These are phyloP conservation scores for Aspergillus biplanus DNA, from an alignment of 495 filamentous ascomycete species.

Conservation along the genomic window DNA sequence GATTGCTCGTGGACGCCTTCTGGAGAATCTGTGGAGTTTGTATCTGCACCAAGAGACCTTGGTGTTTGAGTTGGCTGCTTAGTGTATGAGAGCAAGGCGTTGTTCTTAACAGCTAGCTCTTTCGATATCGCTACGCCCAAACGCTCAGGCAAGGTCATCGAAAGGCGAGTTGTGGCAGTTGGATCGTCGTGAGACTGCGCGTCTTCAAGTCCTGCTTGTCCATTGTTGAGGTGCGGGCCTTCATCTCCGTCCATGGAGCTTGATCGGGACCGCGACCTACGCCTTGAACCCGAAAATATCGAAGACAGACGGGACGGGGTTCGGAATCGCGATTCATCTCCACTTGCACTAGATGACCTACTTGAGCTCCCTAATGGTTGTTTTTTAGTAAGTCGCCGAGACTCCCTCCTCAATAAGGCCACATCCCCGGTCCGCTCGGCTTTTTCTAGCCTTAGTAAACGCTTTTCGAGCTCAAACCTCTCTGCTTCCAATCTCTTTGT, in stretches of 20 bases:
- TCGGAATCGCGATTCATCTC: slow-evolving; percentile 33
- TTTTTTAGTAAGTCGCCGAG: slow-evolving; percentile 45
- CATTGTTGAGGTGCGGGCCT: slow-evolving; percentile 9
- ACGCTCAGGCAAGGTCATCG: slow-evolving; percentile 36
- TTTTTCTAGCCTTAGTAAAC: slow-evolving; percentile 38
- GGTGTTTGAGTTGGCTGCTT: slow-evolving; percentile 19
- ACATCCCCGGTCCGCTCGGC: slow-evolving; percentile 28
- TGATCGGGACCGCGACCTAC: slow-evolving; percentile 36
- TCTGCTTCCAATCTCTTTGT: slow-evolving; percentile 45
- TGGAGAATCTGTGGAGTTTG: background rate
- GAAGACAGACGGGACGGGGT: slow-evolving; percentile 35
- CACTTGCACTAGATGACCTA: slow-evolving; percentile 39
- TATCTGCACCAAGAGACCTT: slow-evolving; percentile 18
- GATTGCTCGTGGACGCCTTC: background rate
- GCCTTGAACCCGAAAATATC: slow-evolving; percentile 39
- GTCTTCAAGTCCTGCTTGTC: background rate
- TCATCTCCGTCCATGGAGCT: slow-evolving; percentile 34
- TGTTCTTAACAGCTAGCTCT: slow-evolving; percentile 34
- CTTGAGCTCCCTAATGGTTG: slow-evolving; percentile 37
- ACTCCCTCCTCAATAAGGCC: slow-evolving; percentile 27
- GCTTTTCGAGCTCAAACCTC: slow-evolving; percentile 42
- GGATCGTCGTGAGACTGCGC: slow-evolving; percentile 1
- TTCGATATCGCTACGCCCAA: slow-evolving; percentile 40
- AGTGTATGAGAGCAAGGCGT: slow-evolving; percentile 29
- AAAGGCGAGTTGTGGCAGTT: slow-evolving; percentile 28